phyloP scores from a whole-genome alignment of 371 early-diverging fungal genomes.

The Apophysomyces elegans region DNA sequence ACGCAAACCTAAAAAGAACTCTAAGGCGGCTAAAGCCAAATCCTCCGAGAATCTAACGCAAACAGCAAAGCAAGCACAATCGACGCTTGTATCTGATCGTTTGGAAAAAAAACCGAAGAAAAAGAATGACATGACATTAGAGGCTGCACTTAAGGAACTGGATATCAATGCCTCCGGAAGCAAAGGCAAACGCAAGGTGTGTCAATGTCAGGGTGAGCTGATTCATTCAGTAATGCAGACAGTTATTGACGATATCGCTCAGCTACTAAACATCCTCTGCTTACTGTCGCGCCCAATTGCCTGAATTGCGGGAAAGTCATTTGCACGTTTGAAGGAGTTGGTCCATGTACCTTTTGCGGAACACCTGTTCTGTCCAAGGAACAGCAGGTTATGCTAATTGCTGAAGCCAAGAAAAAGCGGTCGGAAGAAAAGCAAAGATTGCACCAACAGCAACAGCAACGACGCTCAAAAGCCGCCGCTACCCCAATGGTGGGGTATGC shows the following conservation, averaged over 20 bases:
- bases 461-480: conserved; percentile 22
- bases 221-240: neutral
- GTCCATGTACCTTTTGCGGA: conserved; percentile 86
- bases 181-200: conserved; percentile 38
- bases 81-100: conserved; percentile 20
- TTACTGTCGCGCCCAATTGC: conserved; percentile 84
- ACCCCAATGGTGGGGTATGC: conserved; percentile 48
- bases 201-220: conserved; percentile 46
- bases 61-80: conserved; percentile 15
- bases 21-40: conserved; percentile 6
- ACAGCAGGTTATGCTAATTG: conserved; percentile 64
- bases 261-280: conserved; percentile 81
- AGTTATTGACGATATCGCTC: neutral
- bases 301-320: conserved; percentile 89
- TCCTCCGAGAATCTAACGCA: neutral
- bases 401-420: conserved; percentile 47
- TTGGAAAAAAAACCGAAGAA: conserved; percentile 37
- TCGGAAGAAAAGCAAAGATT: conserved; percentile 34
- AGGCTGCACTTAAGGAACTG: conserved; percentile 49
- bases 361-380: conserved; percentile 72
- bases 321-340: conserved; percentile 81
- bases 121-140: conserved; percentile 50
- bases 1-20: neutral
- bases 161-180: conserved; percentile 40
- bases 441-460: conserved; percentile 31